Conservation (phyloP, 495 filamentous ascomycete genomes). For the Penicilliopsis zonata region DNA sequence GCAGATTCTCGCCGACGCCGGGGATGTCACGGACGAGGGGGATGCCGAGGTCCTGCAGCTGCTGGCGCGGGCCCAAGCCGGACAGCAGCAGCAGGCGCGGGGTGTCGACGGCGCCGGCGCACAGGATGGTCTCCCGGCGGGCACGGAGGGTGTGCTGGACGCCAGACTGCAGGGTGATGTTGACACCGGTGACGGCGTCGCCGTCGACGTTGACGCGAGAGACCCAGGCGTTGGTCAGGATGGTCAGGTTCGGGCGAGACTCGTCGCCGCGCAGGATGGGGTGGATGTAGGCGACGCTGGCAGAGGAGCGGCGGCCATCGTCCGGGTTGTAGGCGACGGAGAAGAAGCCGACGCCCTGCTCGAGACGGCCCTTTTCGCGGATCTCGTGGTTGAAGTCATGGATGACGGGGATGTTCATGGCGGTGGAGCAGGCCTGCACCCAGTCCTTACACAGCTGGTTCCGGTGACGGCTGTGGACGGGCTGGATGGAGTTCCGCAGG, state of each 20-base stretch:
- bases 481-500: slow-evolving; percentile 68
- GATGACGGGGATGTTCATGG: slow-evolving; percentile 64
- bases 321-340: slow-evolving; percentile 75
- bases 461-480: slow-evolving; percentile 60
- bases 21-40: slow-evolving; percentile 59
- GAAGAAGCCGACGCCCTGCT: slow-evolving; percentile 72
- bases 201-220: slow-evolving; percentile 56
- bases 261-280: slow-evolving; percentile 68
- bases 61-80: slow-evolving; percentile 56
- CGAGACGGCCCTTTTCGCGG: slow-evolving; percentile 49
- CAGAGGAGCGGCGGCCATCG: slow-evolving; percentile 63
- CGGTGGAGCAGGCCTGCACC: slow-evolving; percentile 59
- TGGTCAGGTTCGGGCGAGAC: slow-evolving; percentile 63
- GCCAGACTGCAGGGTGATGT: slow-evolving; percentile 54
- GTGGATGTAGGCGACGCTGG: slow-evolving; percentile 78
- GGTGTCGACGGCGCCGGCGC: slow-evolving; percentile 68
- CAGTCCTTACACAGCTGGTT: slow-evolving; percentile 81
- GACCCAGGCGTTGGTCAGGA: slow-evolving; percentile 72
- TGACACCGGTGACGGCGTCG: slow-evolving; percentile 51
- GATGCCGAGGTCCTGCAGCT: slow-evolving; percentile 54
- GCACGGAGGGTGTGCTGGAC: slow-evolving; percentile 44
- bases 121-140: slow-evolving; percentile 62
- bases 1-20: slow-evolving; percentile 68
- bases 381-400: slow-evolving; percentile 75
- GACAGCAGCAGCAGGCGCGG: slow-evolving; percentile 63